Evolutionary conservation across 345 rosid species (phyloP).

Genomic region (Citrus sp.): DNA sequence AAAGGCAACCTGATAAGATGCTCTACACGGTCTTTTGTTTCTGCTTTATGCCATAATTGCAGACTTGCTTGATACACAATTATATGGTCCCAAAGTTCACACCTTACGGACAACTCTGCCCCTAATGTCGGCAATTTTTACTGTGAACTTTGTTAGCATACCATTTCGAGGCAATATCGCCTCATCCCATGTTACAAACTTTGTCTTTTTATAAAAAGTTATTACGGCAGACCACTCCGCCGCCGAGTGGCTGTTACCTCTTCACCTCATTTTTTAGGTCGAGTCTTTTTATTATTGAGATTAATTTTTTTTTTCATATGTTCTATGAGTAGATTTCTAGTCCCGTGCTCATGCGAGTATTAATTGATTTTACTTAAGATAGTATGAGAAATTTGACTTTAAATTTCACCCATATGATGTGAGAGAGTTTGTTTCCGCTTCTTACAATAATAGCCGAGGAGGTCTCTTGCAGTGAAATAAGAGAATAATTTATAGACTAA

Average conservation of each 20-base stretch:
- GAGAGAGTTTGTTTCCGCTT: not conserved
- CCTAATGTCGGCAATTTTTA: not conserved
- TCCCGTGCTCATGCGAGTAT: too few relatives aligned
- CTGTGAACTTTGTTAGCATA: too few relatives aligned
- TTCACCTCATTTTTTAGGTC: too few relatives aligned
- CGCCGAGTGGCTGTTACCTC: too few relatives aligned
- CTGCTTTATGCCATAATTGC: not conserved
- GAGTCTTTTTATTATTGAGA: too few relatives aligned
- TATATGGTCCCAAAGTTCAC: not conserved
- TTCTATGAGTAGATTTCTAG: too few relatives aligned
- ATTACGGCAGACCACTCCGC: too few relatives aligned
- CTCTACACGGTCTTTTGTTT: not conserved
- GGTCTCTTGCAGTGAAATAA: not conserved
- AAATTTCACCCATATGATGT: too few relatives aligned
- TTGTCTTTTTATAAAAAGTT: not conserved
- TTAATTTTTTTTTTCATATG: too few relatives aligned
- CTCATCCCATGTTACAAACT: not conserved
- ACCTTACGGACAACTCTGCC: not conserved
- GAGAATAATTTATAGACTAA: not conserved
- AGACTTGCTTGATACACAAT: not conserved
- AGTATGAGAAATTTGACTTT: too few relatives aligned
- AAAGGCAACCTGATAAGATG: constrained; percentile 1
- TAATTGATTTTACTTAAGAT: not conserved
- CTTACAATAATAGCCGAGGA: too few relatives aligned
- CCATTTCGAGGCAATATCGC: not conserved